Base-by-base conservation (phyloP, 2,329 filamentous ascomycete genomes). In the Penicillium capsulatum region DNA sequence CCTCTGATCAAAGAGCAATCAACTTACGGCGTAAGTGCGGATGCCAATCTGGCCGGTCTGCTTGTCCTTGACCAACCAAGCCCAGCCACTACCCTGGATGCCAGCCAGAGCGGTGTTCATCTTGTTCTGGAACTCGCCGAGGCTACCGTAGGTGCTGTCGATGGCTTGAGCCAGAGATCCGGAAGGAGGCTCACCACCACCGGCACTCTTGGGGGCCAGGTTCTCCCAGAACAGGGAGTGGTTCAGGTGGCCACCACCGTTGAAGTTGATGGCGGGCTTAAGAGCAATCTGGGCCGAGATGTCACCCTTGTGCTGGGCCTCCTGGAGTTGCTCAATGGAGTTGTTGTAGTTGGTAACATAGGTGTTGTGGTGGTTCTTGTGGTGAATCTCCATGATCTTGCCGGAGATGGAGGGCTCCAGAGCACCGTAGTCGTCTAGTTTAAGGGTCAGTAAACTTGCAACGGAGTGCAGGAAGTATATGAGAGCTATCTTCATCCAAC, bases 381-480 rank as follows among this genome's bases (percentile, higher is more conserved):
- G 86, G 76, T 95, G 90, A 31, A 94, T 80, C 73, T 94, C 86
- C 90, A 95, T 95, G 74, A 95, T 95, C 71, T 92, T 81, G 66
- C 85, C 84, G 34, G 84, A 90, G 72, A 95, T 77, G 63, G 76
- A 68, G 53, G 79, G 80, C 73, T 98, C 92, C 58, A 98, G 88
- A 36, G 90, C 92, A 64, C 84, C 87, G 69, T 96, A 98, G 76
- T 96, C 92, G 66, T 97, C 91, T 41, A 13, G 4, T 16, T n/a
- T 95, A 53, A 9, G 11, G 17, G 20, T 24, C 8, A 11, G 17
- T 9, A 22, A 2, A 11, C 10, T 31, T 13, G 26, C n/a, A n/a
- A 13, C 16, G 27, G 17, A 7, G 2, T 15, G 15, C 35, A 27
- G 16, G 13, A 13, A 3, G 6, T 36, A 14, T 17, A 22, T 5